Evolutionary conservation across 345 rosid genomes (phyloP).

Genomic region (Rhodamnia rubescens): DNA sequence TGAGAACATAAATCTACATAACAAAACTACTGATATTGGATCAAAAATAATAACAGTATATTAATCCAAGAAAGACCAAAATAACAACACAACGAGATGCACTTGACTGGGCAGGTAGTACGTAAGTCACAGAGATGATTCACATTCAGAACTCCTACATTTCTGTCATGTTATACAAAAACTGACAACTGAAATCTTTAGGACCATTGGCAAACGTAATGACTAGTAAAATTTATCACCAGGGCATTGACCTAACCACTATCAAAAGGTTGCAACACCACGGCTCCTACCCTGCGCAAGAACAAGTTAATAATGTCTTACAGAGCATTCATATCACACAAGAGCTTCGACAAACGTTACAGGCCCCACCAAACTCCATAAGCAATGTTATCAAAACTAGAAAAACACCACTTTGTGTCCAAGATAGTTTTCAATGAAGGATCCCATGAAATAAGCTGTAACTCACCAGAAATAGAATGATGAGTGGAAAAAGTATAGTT

Average conservation of each 20-base stretch:
- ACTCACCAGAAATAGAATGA: slow-evolving; percentile 58
- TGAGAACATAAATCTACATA: background rate
- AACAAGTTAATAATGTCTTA: background rate
- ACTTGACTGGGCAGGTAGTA: background rate
- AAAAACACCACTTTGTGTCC: background rate
- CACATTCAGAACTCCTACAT: background rate
- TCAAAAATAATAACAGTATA: background rate
- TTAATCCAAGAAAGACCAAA: background rate
- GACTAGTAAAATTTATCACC: background rate
- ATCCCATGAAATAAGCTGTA: background rate
- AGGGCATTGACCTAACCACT: background rate
- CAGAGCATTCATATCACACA: background rate
- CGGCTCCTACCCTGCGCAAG: background rate
- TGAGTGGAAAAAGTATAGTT: slow-evolving; percentile 35
- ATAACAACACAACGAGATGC: background rate
- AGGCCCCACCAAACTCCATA: background rate
- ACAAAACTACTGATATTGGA: background rate
- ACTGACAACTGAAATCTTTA: background rate
- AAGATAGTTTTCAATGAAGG: background rate
- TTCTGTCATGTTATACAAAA: background rate
- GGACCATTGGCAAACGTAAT: background rate
- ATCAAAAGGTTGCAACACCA: background rate
- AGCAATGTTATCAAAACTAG: background rate
- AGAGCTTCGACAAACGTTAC: background rate
- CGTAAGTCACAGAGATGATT: background rate